Base-by-base conservation (phyloP, 2,329 filamentous ascomycete species). In the Ophiognomonia clavigignenti-juglandacearum region DNA sequence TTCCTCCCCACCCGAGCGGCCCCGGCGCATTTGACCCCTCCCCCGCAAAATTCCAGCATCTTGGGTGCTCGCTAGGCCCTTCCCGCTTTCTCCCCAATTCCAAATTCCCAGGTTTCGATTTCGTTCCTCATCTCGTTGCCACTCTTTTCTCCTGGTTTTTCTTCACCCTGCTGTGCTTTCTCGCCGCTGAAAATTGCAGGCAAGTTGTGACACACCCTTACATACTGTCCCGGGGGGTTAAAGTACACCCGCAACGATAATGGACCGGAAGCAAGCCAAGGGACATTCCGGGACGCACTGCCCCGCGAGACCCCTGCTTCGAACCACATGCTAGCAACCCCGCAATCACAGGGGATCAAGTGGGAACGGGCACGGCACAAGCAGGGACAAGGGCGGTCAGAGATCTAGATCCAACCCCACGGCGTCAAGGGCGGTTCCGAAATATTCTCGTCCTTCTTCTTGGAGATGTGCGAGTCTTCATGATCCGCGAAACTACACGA, bases 221-320 rank as follows among this genome's bases (percentile, higher is more conserved):
- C 22, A 37, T 36, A 41, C 26, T 35, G 19, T n/a, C 3, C 20
- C 40, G 19, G 45, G 29, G 16, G 16, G 24, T 23, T 18, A 20
- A 20, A 18, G 7, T 42, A 14, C 14, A 14, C n/a, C 11, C 37
- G 16, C 11, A n/a, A 51, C 49, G 49, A 51, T 37, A 51, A 51
- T 45, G 19, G 27, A 16, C 43, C 49, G 49, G 49, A 41, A 42
- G 13, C 34, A 44, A 35, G 22, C 42, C 38, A 38, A 35, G 35
- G 19, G 20, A 19, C 36, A 22, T 16, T 32, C 45, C 40, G 37
- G n/a, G n/a, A n/a, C n/a, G n/a, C n/a, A n/a, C n/a, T n/a, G n/a
- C n/a, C n/a, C n/a, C n/a, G 45, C n/a, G 32, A 36, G 41, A 22
- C 37, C 20, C 24, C 41, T 31, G 36, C 41, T 38, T 40, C 29